Percentiles rank a stretch among this genome's conserved stretches.
These are phyloP conservation scores for Pleurotus sapidus DNA, from an alignment of 768 basidiomycete species.

Conservation along the genomic window DNA sequence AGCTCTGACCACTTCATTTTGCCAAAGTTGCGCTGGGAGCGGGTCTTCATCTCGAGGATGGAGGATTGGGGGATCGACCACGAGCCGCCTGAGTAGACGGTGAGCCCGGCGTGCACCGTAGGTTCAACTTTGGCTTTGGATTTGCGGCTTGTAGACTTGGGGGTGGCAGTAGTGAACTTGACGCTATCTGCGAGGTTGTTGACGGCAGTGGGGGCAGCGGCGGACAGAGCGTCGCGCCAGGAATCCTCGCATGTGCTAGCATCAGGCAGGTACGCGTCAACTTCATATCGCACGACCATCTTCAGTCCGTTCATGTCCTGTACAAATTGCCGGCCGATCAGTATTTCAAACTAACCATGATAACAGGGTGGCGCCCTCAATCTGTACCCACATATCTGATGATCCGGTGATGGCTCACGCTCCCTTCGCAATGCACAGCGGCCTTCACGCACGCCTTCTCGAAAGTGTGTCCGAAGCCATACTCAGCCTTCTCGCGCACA, in stretches of 20 bases:
- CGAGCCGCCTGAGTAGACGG: slow-evolving; percentile 22
- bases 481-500: slow-evolving; percentile 34
- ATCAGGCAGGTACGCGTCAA: slow-evolving; percentile 44
- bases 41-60: slow-evolving; percentile 46
- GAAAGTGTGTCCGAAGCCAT: slow-evolving; percentile 56
- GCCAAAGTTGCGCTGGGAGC: slow-evolving; percentile 25
- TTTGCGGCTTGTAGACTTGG: slow-evolving; percentile 11
- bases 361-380: too few relatives aligned
- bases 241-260: slow-evolving; percentile 20
- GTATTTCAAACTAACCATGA: background rate
- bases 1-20: slow-evolving; percentile 54
- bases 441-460: slow-evolving; percentile 51
- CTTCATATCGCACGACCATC: slow-evolving; percentile 56
- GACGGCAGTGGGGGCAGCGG: slow-evolving; percentile 17
- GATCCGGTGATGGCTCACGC: slow-evolving; percentile 60
- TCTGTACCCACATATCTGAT: slow-evolving; percentile 55
- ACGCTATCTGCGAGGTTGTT: slow-evolving; percentile 33
- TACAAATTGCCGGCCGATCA: background rate
- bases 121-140: background rate
- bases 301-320: slow-evolving; percentile 59
- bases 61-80: slow-evolving; percentile 37
- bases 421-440: slow-evolving; percentile 45
- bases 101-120: slow-evolving; percentile 6
- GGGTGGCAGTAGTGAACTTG: slow-evolving; percentile 20
- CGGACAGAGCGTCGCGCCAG: background rate